Percentiles rank a stretch among this genome's conserved stretches.
Evolutionary conservation across 2,329 filamentous ascomycete species (phyloP).

Genomic region (Aspergillus ochraceus): DNA sequence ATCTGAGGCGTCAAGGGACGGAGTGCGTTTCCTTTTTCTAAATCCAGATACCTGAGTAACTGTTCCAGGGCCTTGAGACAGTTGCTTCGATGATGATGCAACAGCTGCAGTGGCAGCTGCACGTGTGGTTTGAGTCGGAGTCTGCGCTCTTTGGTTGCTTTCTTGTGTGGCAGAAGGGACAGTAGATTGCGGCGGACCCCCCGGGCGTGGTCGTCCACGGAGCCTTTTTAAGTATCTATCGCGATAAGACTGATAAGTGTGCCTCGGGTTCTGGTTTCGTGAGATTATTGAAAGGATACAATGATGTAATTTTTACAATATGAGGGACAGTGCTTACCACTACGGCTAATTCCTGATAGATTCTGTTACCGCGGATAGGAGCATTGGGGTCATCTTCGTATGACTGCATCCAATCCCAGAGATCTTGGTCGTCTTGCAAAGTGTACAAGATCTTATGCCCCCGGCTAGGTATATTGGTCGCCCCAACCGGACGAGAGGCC

Average conservation of each 20-base stretch:
- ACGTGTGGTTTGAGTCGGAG: not conserved
- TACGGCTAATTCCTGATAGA: constrained; percentile 46
- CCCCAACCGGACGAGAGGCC: constrained; percentile 46
- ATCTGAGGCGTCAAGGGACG: constrained; percentile 1
- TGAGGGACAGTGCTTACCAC: constrained; percentile 28
- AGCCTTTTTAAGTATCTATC: constrained; percentile 47
- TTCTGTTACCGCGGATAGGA: constrained; percentile 40
- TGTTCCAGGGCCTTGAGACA: not conserved
- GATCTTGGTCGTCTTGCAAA: constrained; percentile 45
- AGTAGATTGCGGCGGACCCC: constrained; percentile 18
- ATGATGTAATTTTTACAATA: not conserved
- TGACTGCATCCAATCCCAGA: constrained; percentile 47
- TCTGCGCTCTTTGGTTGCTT: constrained; percentile 6
- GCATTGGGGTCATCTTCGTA: constrained; percentile 33
- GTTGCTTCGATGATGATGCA: not conserved
- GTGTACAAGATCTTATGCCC: constrained; percentile 37
- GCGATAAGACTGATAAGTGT: constrained; percentile 52
- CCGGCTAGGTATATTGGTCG: constrained; percentile 37
- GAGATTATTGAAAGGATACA: constrained; percentile 7
- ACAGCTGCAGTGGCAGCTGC: not conserved
- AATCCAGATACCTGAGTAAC: not conserved
- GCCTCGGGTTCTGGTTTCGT: constrained; percentile 39
- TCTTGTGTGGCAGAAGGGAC: not conserved
- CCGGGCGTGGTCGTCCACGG: constrained; percentile 37
- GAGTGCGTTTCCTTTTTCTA: constrained; percentile 25